Base-by-base conservation (phyloP, 2,329 filamentous ascomycete genomes). In the Drechslerella stenobrocha region DNA sequence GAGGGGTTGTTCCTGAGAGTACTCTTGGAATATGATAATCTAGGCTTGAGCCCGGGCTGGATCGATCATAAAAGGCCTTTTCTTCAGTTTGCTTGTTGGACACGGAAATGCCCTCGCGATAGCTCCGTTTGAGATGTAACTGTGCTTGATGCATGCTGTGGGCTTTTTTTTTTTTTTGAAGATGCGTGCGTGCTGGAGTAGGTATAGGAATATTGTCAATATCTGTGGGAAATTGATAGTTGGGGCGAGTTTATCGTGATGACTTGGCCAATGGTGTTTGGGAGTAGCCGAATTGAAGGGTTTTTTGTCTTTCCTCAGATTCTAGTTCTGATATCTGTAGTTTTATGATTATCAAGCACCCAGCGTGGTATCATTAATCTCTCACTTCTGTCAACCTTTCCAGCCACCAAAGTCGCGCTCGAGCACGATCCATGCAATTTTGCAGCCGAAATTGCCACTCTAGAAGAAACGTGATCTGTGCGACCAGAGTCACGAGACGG, bases 381-480 rank as follows among this genome's bases (percentile, higher is more conserved):
- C 23, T 47, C 2, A 23, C 9, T 26, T 24, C 44, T 47, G 44
- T 47, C 44, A 47, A 2, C 13, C 22, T 13, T 23, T 47, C 44
- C 26, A 47, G 26, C 44, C 44, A 47, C 22, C 20, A 11, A 30
- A n/a, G n/a, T n/a, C n/a, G n/a, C n/a, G 23, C 11, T 47, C n/a
- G 22, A 30, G 44, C 23, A 13, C 13, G 20, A 42, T 18, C 37
- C 37, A 42, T 42, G 37, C 37, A 42, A 18, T 18, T 11, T 30
- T 47, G 22, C 44, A 26, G 22, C 44, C 20, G 24, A 13, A 24
- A 26, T 30, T 26, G 44, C 44, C 22, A 47, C 50, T 67, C 51
- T 59, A 66, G 48, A 35, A 59, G 61, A 66, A 66, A 66, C 61
- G 53, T 66, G 61, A 66, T 59, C 61, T 59, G 61, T 53, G 61